Conservation (phyloP, 2,329 filamentous ascomycete genomes). For the Laburnicola sp. region DNA sequence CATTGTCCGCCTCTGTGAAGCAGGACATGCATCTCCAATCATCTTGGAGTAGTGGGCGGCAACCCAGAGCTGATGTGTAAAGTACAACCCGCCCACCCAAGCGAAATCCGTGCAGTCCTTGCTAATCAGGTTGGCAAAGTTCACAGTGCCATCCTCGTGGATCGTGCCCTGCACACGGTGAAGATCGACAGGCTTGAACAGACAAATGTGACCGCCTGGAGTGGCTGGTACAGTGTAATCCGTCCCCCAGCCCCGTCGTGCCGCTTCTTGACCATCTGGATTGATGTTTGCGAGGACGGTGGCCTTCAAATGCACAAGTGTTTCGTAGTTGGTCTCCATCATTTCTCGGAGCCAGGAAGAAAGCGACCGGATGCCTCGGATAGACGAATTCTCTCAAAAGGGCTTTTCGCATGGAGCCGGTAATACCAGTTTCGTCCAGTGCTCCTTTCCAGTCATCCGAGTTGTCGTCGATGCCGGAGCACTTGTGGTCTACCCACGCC, state of each 20-base stretch:
- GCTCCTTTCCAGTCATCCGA: not conserved
- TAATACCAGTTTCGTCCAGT: not conserved
- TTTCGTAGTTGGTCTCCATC: not conserved
- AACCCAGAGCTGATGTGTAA: too few species aligned
- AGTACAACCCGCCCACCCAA: too few species aligned
- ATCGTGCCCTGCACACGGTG: not conserved
- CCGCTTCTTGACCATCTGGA: not conserved
- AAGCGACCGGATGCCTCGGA: not conserved
- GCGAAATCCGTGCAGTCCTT: too few species aligned
- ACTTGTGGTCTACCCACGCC: not conserved
- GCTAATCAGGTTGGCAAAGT: too few species aligned
- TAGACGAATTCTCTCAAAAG: not conserved
- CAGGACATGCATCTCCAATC: too few species aligned
- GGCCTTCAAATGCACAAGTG: not conserved
- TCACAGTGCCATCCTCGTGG: too few species aligned
- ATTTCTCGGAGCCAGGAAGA: not conserved
- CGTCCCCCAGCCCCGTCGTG: not conserved
- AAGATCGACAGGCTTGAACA: not conserved
- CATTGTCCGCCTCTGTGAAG: too few species aligned
- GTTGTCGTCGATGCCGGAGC: not conserved
- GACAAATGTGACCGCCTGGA: not conserved
- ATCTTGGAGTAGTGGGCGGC: too few species aligned
- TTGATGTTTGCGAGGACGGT: not conserved
- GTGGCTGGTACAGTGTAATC: not conserved
- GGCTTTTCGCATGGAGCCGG: not conserved